Conservation (phyloP, 169 alveolate species). For the Theileria annulata region DNA sequence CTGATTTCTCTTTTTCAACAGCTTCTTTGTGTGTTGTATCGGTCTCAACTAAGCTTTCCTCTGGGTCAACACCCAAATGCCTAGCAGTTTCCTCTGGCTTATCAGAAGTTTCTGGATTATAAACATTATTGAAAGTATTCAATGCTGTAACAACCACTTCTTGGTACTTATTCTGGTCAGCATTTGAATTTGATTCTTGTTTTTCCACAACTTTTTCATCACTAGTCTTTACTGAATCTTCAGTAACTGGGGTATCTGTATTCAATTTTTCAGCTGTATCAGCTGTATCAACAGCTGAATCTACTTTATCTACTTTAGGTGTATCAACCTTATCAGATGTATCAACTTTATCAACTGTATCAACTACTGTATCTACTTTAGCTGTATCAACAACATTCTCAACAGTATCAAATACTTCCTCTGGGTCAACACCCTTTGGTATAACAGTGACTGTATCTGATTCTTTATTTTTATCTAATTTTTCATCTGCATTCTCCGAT, state of each 20-base stretch:
- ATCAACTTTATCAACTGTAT: not conserved
- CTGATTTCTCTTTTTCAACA: not conserved
- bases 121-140: not conserved
- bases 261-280: not conserved
- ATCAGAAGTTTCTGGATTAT: too few relatives aligned
- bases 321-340: too few relatives aligned
- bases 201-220: not conserved
- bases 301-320: not conserved
- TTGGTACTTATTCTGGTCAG: not conserved
- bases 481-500: not conserved
- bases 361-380: not conserved
- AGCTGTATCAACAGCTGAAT: too few relatives aligned
- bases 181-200: not conserved
- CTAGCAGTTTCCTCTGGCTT: too few relatives aligned
- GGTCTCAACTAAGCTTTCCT: too few relatives aligned
- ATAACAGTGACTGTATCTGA: not conserved
- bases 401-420: not conserved
- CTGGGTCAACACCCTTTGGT: not conserved
- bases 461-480: not conserved
- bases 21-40: not conserved
- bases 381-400: not conserved
- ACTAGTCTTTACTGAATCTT: too few relatives aligned
- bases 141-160: not conserved
- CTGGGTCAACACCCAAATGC: too few relatives aligned
- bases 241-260: too few relatives aligned